Base-by-base conservation (phyloP, 2,329 filamentous ascomycete species). In the Aureobasidium sp. region DNA sequence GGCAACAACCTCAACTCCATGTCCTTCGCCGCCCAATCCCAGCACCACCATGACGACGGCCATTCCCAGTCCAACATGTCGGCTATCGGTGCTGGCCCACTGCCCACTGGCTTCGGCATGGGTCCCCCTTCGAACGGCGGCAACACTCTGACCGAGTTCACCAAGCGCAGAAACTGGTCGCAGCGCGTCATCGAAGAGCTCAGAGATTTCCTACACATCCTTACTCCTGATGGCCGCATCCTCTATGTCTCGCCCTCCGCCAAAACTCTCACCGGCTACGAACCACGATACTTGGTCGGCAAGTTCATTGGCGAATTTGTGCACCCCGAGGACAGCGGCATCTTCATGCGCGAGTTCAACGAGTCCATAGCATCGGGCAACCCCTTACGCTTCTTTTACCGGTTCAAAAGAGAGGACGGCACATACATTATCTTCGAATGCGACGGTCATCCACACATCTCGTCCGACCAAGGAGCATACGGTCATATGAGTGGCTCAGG, bases 381-480 rank as follows among this genome's bases (percentile, higher is more conserved):
- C 67, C 79, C 86, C 5, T 75, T 97, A 65, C 88, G 89, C 63
- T 86, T 96, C 73, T 96, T 95, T 77, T 94, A 95, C 72, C 86
- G 93, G 54, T 86, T 97, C 71, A 83, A 81, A 70, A 89, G 86
- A 73, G 85, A 85, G 66, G 89, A 94, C 70, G 86, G 84, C 27
- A 80, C 79, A 2, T 95, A 88, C 71, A 80, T 82, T 65, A 90
- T 97, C 61, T 90, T 97, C 71, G 93, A 97, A 76, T 87, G 90
- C n/a, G 86, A 93, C 67, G 93, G 93, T 54, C 93, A 97, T 71
- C 89, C 91, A 13, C 93, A 97, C 76, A 86, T 96, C 64, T 88
- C 88, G 39, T 84, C 82, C 25, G 86, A 89, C 65, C 82, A 82
- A 63, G 84, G 83, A 64, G 64, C 63, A 10, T 61, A 58, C 25